These are phyloP conservation scores for Penicillium nucicola DNA, from an alignment of 495 filamentous ascomycete species.

Conservation along the genomic window DNA sequence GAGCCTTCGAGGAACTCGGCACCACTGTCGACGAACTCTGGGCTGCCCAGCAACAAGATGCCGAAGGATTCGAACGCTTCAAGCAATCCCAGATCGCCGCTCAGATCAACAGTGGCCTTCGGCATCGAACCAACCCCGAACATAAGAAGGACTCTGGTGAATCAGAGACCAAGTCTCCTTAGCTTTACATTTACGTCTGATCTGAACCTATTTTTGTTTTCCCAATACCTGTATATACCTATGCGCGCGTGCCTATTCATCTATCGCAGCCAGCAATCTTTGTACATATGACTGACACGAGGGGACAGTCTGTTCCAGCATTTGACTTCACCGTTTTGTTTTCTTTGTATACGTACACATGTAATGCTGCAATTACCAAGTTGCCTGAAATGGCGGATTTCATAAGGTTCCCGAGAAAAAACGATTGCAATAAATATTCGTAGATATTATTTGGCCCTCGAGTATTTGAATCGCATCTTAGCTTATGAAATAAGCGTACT, in stretches of 20 bases:
- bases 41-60: constrained; percentile 53
- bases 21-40: constrained; percentile 52
- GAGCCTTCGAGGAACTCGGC: constrained; percentile 57
- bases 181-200: background rate
- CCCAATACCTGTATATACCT: constrained; percentile 1
- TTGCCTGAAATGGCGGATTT: too few species aligned
- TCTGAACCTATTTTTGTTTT: background rate
- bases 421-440: too few species aligned
- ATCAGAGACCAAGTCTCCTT: constrained; percentile 9
- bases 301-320: constrained; percentile 1
- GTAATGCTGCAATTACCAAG: too few species aligned
- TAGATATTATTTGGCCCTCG: background rate
- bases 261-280: background rate
- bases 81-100: constrained; percentile 66
- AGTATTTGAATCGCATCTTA: background rate
- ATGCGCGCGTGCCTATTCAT: background rate
- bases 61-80: constrained; percentile 60
- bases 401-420: too few species aligned
- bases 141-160: constrained; percentile 4
- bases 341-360: background rate
- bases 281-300: constrained; percentile 5
- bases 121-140: background rate
- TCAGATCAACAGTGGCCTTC: constrained; percentile 51
- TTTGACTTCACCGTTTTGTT: background rate
- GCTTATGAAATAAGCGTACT: too few species aligned